Base-by-base conservation (phyloP, 148 eudicot genomes). In the Oxyria digyna region DNA sequence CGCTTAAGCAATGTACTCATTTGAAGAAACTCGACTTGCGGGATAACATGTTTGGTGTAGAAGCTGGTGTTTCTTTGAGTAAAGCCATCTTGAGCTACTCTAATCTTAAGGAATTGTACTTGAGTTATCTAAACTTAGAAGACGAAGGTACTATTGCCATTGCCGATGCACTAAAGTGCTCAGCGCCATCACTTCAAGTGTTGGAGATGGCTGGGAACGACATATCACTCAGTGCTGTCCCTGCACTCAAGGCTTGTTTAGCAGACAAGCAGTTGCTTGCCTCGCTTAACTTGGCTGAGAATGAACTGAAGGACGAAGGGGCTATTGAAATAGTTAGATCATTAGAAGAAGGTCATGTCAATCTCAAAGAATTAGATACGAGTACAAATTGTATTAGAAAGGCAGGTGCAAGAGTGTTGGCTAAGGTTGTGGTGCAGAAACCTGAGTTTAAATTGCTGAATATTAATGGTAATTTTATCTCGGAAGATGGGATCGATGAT, bases 161-260 rank as follows among this genome's bases (percentile, higher is more conserved):
- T 42, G 79, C 82, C 20, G 62, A 78, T 73, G 74, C 81, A 63
- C 69, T 87, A 18, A 82, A 80, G 32, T 77, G 70, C 17, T 71
- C 83, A 7, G 82, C 85, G 21, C 76, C 86, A 15, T 59, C 72
- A 33, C 86, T 87, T 26, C 73, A 67, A 40, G 78, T 87, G 27
- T 57, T 87, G 62, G 88, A 87, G 68, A 84, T 87, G 85, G 86
- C 91, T 4, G 88, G 91, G 69, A 87, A 87, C 69, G 88, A 84
- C 20, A 77, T 87, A 17, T 84, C 85, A 4, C 62, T 71, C 12
- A 74, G 74, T 65, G 82, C 79, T 48, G 82, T 85, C 64, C 67
- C 78, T 3, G 70, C 74, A 67, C 67, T 87, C 48, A 81, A 83
- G 72, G 76, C 76, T 48, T 82, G 80, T 48, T 70, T 87, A 52